Evolutionary conservation across 345 rosid species (phyloP).

Genomic region (Citrus australasica): DNA sequence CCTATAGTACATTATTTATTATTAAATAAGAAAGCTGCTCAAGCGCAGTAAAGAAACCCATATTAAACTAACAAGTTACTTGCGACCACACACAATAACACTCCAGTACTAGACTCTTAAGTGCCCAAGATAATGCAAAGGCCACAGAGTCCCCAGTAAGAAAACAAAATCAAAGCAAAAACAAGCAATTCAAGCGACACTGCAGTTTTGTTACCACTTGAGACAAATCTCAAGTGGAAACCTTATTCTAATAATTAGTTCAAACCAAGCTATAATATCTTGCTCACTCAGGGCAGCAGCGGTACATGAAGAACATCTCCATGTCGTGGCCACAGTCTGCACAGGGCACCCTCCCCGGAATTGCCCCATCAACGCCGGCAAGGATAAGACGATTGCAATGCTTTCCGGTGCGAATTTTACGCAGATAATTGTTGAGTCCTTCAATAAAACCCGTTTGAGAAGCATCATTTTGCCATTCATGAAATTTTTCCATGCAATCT

Average conservation of each 20-base stretch:
- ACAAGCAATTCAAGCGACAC: background rate
- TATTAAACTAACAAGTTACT: background rate
- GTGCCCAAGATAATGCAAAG: background rate
- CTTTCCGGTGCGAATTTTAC: conserved; percentile 1
- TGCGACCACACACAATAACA: background rate
- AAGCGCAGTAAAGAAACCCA: too few relatives aligned
- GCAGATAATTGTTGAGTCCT: conserved; percentile 6
- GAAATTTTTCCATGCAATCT: conserved; percentile 3
- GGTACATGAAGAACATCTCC: conserved; percentile 45
- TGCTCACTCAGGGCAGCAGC: conserved; percentile 29
- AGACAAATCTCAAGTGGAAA: background rate
- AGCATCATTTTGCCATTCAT: background rate
- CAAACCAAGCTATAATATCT: background rate
- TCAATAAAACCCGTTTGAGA: background rate
- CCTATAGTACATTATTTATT: too few relatives aligned
- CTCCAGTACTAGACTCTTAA: background rate
- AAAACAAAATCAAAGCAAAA: background rate
- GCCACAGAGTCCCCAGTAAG: background rate
- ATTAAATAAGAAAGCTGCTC: too few relatives aligned
- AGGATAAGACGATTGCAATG: conserved; percentile 35
- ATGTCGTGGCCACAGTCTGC: conserved; percentile 30
- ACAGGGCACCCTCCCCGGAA: conserved; percentile 28
- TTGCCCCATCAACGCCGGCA: conserved; percentile 22
- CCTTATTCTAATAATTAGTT: background rate
- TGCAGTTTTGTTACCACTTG: background rate